Base-by-base conservation (phyloP, 352 stramenopile genomes). In the Phytophthora vignae region DNA sequence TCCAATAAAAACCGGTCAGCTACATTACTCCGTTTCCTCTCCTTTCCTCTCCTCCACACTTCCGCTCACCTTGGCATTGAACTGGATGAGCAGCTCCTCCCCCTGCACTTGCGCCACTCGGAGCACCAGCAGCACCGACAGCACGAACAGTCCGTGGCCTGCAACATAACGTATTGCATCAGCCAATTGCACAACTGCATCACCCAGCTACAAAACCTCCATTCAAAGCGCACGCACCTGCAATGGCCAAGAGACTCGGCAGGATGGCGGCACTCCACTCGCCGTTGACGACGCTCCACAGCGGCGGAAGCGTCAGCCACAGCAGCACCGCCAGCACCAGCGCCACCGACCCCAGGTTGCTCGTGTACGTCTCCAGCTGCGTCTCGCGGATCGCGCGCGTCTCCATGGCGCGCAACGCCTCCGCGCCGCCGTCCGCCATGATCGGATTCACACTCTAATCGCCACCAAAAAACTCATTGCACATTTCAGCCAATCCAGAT, bases 211-310 rank as follows among this genome's bases (percentile, higher is more conserved):
- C 33, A 40, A 7, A 40, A 40, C 33, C 10, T 40, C 10, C 33
- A 40, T 40, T 3, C 33, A 40, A 40, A 14, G 27, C 10, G 22
- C 22, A 15, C 44, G 31, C 9, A 91, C 85, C 83, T 49, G 69
- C 62, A 31, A 92, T 77, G n/a, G 78, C 84, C 56, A 87, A 8
- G 21, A 94, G 65, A 83, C 83, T 90, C 44, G 73, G 77, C 48
- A 86, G 7, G 52, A 90, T 81, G 46, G 63, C 56, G 25, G 69
- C 62, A 56, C 84, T 94, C 85, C 85, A 94, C 36, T 93, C 83
- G 82, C 85, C 85, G 55, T 90, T 92, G 31, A 94, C 61, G 53
- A 94, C 79, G 54, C 82, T 82, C 84, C 87, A 92, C 2, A 84
- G 79, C 53, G 85, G 80, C 55, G 87, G 87, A 52, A 94, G 73